phyloP scores from a whole-genome alignment of 1,284 basidiomycete species.

The Trametes sp. region DNA sequence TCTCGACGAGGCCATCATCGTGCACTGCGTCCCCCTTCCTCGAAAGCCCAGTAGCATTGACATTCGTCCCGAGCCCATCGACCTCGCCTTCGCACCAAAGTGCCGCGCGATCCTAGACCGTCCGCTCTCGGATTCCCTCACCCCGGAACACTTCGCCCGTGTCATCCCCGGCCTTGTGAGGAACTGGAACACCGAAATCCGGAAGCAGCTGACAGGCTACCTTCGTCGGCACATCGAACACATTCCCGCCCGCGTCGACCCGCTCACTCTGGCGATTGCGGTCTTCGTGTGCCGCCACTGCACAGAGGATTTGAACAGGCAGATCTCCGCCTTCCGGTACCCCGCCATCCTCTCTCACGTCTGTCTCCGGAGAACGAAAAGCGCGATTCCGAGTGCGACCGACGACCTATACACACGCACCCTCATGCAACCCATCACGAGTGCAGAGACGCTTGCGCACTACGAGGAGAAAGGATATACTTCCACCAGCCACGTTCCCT shows the following conservation, averaged over 20 bases:
- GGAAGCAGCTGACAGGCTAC: slow-evolving; percentile 1
- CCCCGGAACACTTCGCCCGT: not conserved
- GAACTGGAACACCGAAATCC: not conserved
- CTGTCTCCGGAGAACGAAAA: not conserved
- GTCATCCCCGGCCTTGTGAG: not conserved
- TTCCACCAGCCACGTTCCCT: not conserved
- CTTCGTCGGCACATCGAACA: not conserved
- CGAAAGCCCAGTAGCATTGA: slow-evolving; percentile 4
- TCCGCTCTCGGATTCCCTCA: slow-evolving; percentile 1
- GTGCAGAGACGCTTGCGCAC: not conserved
- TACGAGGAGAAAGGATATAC: not conserved
- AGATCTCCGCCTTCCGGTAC: not conserved
- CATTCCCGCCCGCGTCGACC: not conserved
- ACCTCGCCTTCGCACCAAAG: slow-evolving; percentile 9
- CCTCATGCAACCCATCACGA: not conserved
- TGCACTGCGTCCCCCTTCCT: slow-evolving; percentile 7
- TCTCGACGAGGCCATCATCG: slow-evolving; percentile 6
- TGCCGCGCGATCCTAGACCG: slow-evolving; percentile 1
- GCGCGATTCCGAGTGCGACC: not conserved
- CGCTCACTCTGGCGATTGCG: slow-evolving; percentile 12
- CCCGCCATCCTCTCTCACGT: slow-evolving; percentile 8
- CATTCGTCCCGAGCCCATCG: slow-evolving; percentile 2
- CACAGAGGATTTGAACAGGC: not conserved
- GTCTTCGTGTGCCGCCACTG: not conserved
- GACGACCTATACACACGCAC: not conserved